Evolutionary conservation across 768 basidiomycete species (phyloP).

Genomic region (Rhodotorula graminis): DNA sequence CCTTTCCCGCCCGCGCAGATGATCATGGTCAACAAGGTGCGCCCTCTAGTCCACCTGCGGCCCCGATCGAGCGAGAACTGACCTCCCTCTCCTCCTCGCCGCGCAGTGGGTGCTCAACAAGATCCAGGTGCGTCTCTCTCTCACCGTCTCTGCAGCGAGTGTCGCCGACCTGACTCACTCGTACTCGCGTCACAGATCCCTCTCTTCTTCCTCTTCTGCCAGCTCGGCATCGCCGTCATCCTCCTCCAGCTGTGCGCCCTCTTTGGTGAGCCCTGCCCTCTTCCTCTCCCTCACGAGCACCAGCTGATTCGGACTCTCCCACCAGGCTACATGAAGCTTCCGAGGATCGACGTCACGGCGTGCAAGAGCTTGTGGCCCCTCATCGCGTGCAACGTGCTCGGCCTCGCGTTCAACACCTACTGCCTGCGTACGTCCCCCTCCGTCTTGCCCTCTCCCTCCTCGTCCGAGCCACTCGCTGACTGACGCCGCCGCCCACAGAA

Average conservation of each 20-base stretch:
- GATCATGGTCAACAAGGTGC: conserved; percentile 71
- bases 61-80: conserved; percentile 5
- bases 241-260: conserved; percentile 57
- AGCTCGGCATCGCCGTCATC: conserved; percentile 71
- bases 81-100: conserved; percentile 1
- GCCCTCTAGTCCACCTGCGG: conserved; percentile 8
- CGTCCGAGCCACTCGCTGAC: not conserved
- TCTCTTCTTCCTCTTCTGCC: conserved; percentile 78
- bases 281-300: not conserved
- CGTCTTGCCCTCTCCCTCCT: conserved; percentile 24
- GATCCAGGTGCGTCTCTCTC: conserved; percentile 52
- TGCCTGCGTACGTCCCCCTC: conserved; percentile 29
- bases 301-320: not conserved
- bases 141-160: too few relatives aligned
- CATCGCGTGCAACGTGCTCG: conserved; percentile 70
- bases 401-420: conserved; percentile 52
- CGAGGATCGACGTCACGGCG: conserved; percentile 60
- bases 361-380: conserved; percentile 71
- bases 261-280: conserved; percentile 34
- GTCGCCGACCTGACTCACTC: not conserved
- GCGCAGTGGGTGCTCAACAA: conserved; percentile 76
- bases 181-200: conserved; percentile 48
- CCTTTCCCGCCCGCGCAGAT: conserved; percentile 54
- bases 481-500: conserved; percentile 64
- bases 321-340: conserved; percentile 61